A percentile compares a stretch with the other conserved stretches of the same genome.
Evolutionary conservation across 108 stramenopile species (phyloP).

Genomic region (Pseudonitzschia multistriata): DNA sequence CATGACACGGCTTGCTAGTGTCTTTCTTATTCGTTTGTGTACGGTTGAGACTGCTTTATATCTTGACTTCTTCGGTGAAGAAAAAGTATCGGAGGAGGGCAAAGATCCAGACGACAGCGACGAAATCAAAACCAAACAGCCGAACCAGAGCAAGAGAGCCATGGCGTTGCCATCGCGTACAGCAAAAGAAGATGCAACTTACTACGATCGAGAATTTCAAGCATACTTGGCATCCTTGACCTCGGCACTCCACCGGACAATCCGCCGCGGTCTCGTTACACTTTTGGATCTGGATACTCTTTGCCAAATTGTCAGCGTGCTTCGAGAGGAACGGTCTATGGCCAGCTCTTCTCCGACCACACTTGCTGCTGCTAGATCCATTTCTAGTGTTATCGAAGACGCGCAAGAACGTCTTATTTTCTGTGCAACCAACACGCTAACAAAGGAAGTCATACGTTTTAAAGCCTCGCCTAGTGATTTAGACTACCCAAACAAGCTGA

Average conservation of each 20-base stretch:
- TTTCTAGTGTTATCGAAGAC: slow-evolving; percentile 81
- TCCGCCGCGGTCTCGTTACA: slow-evolving; percentile 80
- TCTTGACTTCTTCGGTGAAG: slow-evolving; percentile 84
- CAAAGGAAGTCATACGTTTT: slow-evolving; percentile 82
- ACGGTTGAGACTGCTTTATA: slow-evolving; percentile 82
- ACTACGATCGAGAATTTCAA: slow-evolving; percentile 75
- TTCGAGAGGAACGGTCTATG: slow-evolving; percentile 77
- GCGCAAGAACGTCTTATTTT: slow-evolving; percentile 89
- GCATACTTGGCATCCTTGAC: slow-evolving; percentile 66
- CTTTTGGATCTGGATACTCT: slow-evolving; percentile 77
- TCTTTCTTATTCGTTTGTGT: slow-evolving; percentile 86
- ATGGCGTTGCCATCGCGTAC: slow-evolving; percentile 56
- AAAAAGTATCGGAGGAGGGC: slow-evolving; percentile 37
- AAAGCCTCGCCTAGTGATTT: slow-evolving; percentile 73
- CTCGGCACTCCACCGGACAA: slow-evolving; percentile 74
- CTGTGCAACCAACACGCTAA: slow-evolving; percentile 72
- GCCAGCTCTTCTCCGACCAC: slow-evolving; percentile 76
- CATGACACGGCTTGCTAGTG: slow-evolving; percentile 83
- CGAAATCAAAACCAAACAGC: slow-evolving; percentile 5
- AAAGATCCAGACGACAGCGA: slow-evolving; percentile 20
- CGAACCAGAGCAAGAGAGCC: background rate
- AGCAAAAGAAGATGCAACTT: slow-evolving; percentile 60
- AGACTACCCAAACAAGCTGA: slow-evolving; percentile 81
- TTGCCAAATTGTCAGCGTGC: slow-evolving; percentile 80
- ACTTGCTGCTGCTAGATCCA: slow-evolving; percentile 72